Evolutionary conservation across 2,329 filamentous ascomycete genomes (phyloP), one percentile per base, ranked within the genome.

Genomic region (Colletotrichum theobromicola): DNA sequence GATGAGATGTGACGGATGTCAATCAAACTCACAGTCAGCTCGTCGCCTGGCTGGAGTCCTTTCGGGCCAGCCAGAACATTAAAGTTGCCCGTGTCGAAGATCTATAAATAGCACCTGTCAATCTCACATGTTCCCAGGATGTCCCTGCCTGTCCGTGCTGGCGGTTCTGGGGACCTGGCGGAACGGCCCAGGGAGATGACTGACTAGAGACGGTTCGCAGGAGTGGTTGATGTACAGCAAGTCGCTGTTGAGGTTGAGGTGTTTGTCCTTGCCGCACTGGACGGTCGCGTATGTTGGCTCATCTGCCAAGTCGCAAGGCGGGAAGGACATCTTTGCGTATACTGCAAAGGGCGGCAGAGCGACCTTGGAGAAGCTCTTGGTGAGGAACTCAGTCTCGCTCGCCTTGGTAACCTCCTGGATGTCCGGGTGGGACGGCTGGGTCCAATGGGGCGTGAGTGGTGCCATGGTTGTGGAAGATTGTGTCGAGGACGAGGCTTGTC

Each of bases 151-250:
- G 53, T 74, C 42, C 30, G 71, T 63, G 37, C 67, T 65, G 66
- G 60, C 60, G 21, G 15, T 35, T 35, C 60, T 70, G 30, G 53
- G 42, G 63, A 34, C n/a, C 7, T 15, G 30, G 12, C 10, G 35
- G 50, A 34, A 24, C 30, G 64, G 16, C 7, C 16, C 42, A 50
- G 42, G 42, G 24, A 55, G 30, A 67, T 24, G 73, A 89, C 89
- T 85, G 76, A 92, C 90, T 74, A 93, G 86, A 80, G 90, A 90
- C 28, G 92, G 92, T 78, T 92, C 90, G 82, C 92, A 93, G 6
- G 90, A 92, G 83, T 93, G 92, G 82, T 93, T 93, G 77, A 93
- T 91, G 83, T 93, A 93, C 60, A 93, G 81, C 79, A 93, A 80
- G 79, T 93, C 91, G 78, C 89, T 92, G 84, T 93, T 93, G 57